A percentile compares a stretch with the other conserved stretches of the same genome.
phyloP scores from a whole-genome alignment of 2,329 filamentous ascomycete species.

The Lasiodiplodia gonubiensis region DNA sequence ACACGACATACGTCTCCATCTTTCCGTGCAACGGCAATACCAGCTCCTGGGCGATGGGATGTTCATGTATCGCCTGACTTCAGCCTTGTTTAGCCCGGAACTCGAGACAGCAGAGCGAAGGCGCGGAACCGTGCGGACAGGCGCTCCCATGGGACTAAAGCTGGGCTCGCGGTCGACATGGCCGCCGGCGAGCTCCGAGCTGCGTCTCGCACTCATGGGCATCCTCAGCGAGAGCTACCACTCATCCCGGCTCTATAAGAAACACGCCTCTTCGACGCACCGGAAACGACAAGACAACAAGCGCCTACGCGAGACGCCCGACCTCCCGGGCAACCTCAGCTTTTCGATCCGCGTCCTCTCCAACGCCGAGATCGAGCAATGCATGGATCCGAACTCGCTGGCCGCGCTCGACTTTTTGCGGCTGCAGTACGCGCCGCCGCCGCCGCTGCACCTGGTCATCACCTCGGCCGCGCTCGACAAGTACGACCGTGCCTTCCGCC shows the following conservation, averaged over 20 bases:
- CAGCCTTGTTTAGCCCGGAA: conserved; percentile 84
- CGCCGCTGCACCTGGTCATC: conserved; percentile 74
- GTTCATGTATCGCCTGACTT: conserved; percentile 79
- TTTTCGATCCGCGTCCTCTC: conserved; percentile 86
- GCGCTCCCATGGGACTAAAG: conserved; percentile 77
- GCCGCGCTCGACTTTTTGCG: conserved; percentile 93
- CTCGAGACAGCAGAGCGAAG: conserved; percentile 78
- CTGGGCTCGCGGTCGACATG: conserved; percentile 81
- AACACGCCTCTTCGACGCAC: conserved; percentile 24
- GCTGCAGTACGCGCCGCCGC: conserved; percentile 79
- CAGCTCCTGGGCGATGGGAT: conserved; percentile 84
- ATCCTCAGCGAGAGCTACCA: conserved; percentile 78
- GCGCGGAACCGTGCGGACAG: conserved; percentile 64
- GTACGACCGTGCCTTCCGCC: conserved; percentile 85
- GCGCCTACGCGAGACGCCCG: conserved; percentile 26
- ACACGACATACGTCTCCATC: conserved; percentile 73
- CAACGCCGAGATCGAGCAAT: conserved; percentile 77
- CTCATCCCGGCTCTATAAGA: conserved; percentile 41
- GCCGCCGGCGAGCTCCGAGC: conserved; percentile 92
- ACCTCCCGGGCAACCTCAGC: conserved; percentile 53
- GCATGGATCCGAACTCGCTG: conserved; percentile 80
- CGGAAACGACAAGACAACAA: background rate
- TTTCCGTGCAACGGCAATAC: conserved; percentile 77
- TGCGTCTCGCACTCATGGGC: conserved; percentile 87
- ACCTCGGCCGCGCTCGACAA: conserved; percentile 72